Evolutionary conservation across 148 eudicot species (phyloP).

Genomic region (Fagopyrum homotropicum): DNA sequence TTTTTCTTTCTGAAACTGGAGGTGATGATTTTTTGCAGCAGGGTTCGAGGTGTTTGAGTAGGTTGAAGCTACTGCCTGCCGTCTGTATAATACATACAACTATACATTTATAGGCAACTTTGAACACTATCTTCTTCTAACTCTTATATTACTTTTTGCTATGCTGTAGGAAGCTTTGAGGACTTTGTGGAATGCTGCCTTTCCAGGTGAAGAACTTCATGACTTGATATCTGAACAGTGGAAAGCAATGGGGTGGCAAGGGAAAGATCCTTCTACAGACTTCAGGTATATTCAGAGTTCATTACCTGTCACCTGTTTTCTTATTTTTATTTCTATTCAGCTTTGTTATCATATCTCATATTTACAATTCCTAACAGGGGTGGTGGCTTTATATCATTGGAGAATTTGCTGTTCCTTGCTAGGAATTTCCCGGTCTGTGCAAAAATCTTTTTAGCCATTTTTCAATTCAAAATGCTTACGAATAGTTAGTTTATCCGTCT

Average conservation of each 20-base stretch:
- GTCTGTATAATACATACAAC: background rate
- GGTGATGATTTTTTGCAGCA: background rate
- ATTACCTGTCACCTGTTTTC: conserved; percentile 2
- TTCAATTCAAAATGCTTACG: background rate
- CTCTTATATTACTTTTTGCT: background rate
- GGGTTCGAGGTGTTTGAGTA: background rate
- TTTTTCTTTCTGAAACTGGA: background rate
- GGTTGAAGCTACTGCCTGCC: background rate
- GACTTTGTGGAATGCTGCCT: conserved; percentile 89
- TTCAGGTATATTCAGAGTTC: conserved; percentile 53
- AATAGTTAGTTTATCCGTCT: background rate
- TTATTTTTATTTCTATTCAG: conserved; percentile 1
- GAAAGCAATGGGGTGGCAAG: conserved; percentile 99
- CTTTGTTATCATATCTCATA: conserved; percentile 11
- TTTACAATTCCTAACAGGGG: conserved; percentile 47
- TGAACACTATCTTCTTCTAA: background rate
- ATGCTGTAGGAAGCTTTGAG: conserved; percentile 63
- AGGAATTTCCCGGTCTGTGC: conserved; percentile 67
- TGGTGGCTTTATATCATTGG: conserved; percentile 92
- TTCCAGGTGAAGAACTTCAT: conserved; percentile 71
- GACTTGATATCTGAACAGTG: conserved; percentile 90
- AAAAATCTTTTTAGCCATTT: background rate
- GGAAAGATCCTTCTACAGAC: conserved; percentile 99
- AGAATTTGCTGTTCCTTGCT: conserved; percentile 85
- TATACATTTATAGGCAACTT: background rate